phyloP scores from a whole-genome alignment of 2,329 filamentous ascomycete genomes.

The Daldinia eschscholtzii region DNA sequence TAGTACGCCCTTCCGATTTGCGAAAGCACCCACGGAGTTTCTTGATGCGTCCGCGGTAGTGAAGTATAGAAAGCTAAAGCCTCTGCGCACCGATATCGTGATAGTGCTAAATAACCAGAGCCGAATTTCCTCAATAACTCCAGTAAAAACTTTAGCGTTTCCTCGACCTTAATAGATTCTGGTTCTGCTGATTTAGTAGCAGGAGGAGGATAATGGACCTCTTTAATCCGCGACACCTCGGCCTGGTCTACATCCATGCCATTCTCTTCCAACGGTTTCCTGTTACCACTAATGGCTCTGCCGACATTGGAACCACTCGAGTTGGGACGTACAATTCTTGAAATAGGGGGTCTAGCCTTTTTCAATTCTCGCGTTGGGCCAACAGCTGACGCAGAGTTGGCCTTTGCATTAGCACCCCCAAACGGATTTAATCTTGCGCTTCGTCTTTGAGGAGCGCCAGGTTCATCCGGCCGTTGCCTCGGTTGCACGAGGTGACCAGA shows the following conservation, averaged over 20 bases:
- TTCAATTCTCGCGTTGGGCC: constrained; percentile 79
- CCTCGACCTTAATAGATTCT: constrained; percentile 76
- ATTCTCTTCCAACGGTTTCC: constrained; percentile 78
- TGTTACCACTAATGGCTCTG: constrained; percentile 89
- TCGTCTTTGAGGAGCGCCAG: constrained; percentile 72
- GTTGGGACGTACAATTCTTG: constrained; percentile 73
- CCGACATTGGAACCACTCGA: constrained; percentile 79
- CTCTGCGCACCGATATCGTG: constrained; percentile 82
- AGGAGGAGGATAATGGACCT: constrained; percentile 56
- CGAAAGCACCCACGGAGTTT: constrained; percentile 93
- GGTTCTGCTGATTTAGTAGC: constrained; percentile 58
- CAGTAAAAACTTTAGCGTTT: constrained; percentile 81
- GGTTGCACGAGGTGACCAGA: constrained; percentile 79
- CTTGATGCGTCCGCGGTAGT: constrained; percentile 80
- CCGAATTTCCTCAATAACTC: constrained; percentile 87
- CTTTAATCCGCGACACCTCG: constrained; percentile 65
- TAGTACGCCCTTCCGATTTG: constrained; percentile 93
- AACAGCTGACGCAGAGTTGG: constrained; percentile 69
- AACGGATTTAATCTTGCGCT: constrained; percentile 79
- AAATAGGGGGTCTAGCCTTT: constrained; percentile 82
- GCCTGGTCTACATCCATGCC: constrained; percentile 77
- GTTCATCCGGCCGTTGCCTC: constrained; percentile 69
- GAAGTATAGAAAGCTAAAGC: constrained; percentile 80
- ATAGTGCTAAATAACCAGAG: constrained; percentile 81
- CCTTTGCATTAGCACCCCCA: constrained; percentile 75